Evolutionary conservation across 371 early-diverging fungal species (phyloP), one percentile per base, ranked within the genome.

Genomic region (Amoeboaphelidium occidentale): DNA sequence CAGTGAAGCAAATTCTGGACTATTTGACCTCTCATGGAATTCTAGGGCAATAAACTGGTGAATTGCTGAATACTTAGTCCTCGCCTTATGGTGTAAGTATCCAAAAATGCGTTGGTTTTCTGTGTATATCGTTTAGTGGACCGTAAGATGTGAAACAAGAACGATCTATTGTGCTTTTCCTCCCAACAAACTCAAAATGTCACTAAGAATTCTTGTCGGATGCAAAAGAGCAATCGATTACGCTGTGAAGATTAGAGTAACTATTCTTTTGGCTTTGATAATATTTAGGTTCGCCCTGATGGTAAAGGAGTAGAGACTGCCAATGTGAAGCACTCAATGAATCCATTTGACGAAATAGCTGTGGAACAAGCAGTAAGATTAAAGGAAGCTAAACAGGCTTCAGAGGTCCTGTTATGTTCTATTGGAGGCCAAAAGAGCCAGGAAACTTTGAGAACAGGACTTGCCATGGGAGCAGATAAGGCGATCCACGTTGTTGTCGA

Each of bases 261-360:
- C 6, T 3, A 23, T 23, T 47, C 3, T 6, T 22, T 47, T 23
- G 25, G n/a, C 24, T 20, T 32, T n/a, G 47, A 20, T 4, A 3
- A 20, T 17, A n/a, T 27, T 3, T 22, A 24, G 28, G 43, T 27
- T 12, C 20, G 24, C 3, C 23, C 52, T 24, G 27, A 25, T 25
- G 6, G 2, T 21, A 22, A 21, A 42, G 32, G 27, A 12, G 41
- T 32, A 25, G 49, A 24, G 23, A 32, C 42, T 2, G 27, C 3
- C 2, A n/a, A 21, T 28, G 22, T 45, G 23, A 46, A 66, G 76
- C 93, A 93, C 75, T 84, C 85, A 58, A 85, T 94, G 82, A 97
- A 97, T 68, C 97, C 97, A 42, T 94, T 97, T 65, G 94, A 93
- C 58, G 94, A 94, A 64, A 94, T 94, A 64, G 96, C 92, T 41